Percentiles rank a stretch among this genome's conserved stretches.
These are phyloP conservation scores for Novakomyces olei DNA, from an alignment of 805 yeast species.

Conservation along the genomic window DNA sequence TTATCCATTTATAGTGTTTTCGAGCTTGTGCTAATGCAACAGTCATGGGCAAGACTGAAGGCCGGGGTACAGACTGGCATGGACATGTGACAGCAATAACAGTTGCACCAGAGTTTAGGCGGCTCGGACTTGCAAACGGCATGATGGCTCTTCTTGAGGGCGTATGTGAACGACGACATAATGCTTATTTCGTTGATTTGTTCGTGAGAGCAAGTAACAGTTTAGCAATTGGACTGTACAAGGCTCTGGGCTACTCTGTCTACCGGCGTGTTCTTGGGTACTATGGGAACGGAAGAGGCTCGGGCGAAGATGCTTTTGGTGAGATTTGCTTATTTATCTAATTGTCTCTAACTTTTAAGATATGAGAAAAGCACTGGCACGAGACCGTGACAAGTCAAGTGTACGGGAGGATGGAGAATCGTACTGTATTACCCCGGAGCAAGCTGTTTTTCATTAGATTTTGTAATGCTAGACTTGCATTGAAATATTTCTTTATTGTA, in stretches of 20 bases:
- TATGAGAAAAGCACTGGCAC: conserved; percentile 20
- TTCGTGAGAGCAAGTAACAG: conserved; percentile 74
- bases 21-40: conserved; percentile 18
- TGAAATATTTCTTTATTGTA: too few species aligned
- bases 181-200: conserved; percentile 68
- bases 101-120: conserved; percentile 55
- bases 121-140: conserved; percentile 67
- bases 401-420: conserved; percentile 13
- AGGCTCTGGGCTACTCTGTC: conserved; percentile 64
- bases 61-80: conserved; percentile 71
- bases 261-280: conserved; percentile 77
- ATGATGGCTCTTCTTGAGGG: conserved; percentile 54
- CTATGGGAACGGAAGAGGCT: conserved; percentile 28
- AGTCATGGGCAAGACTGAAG: conserved; percentile 93
- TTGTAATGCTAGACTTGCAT: too few species aligned
- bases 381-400: conserved; percentile 15
- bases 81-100: conserved; percentile 94
- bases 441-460: conserved; percentile 8
- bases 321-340: too few species aligned
- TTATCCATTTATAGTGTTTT: not conserved
- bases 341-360: too few species aligned
- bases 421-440: conserved; percentile 10
- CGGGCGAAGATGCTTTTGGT: conserved; percentile 76
- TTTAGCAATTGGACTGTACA: conserved; percentile 63
- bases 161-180: conserved; percentile 46